Evolutionary conservation across 345 rosid species (phyloP).

Genomic region (Linum lewisii): DNA sequence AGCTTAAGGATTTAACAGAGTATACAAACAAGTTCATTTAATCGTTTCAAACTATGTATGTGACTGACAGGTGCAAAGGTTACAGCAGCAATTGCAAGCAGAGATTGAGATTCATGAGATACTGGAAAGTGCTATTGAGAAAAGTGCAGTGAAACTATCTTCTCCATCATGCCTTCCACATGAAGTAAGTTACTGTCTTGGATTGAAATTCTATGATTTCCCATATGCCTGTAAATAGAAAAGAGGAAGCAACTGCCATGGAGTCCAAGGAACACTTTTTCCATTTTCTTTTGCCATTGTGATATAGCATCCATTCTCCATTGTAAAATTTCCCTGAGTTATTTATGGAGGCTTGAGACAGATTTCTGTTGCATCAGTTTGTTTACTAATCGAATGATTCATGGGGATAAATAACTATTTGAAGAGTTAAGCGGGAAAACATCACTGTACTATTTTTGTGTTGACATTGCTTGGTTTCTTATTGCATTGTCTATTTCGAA

Average conservation of each 20-base stretch:
- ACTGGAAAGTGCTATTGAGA: constrained; percentile 47
- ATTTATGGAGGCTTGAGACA: neutral
- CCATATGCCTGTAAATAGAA: neutral
- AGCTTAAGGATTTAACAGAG: neutral
- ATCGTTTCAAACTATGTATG: neutral
- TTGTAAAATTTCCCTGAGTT: too few species aligned
- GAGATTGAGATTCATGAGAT: constrained; percentile 56
- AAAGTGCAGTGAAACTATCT: constrained; percentile 40
- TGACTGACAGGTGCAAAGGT: constrained; percentile 45
- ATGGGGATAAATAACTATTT: too few species aligned
- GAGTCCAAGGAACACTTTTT: neutral
- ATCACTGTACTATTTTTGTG: too few species aligned
- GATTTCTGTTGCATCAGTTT: neutral
- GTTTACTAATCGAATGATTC: neutral
- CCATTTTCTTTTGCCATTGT: neutral
- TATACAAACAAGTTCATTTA: too few species aligned
- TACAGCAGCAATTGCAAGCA: constrained; percentile 58
- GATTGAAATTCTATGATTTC: neutral
- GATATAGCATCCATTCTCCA: neutral
- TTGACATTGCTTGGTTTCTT: too few species aligned
- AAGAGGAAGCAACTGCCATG: neutral
- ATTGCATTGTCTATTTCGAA: neutral
- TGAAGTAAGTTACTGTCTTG: constrained; percentile 30
- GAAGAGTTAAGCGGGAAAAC: too few species aligned
- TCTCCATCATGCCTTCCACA: constrained; percentile 41